Evolutionary conservation across 2,329 filamentous ascomycete species (phyloP), one percentile per base, ranked within the genome.

Genomic region (Penicillium janthinellum): DNA sequence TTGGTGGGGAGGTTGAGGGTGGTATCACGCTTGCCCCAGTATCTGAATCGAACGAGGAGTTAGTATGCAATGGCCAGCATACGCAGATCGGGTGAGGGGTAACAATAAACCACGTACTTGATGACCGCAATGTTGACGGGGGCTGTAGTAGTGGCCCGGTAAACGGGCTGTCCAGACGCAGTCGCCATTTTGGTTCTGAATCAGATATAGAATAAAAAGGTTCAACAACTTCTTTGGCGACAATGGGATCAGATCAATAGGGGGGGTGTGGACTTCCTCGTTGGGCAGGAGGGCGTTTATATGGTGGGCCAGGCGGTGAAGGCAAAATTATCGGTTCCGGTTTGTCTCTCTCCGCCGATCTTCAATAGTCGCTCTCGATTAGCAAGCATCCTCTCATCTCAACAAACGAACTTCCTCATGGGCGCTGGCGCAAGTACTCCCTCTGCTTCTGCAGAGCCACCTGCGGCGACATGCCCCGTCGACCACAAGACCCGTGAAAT

Each of bases 121-220:
- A 98, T 95, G 59, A 98, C 93, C 67, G 94, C 94, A 75, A 98
- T 98, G 83, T 98, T 98, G 74, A 98, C 94, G 14, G 94, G 95
- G 42, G 95, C 95, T 65, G 93, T 98, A 60, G 95, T 97, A 82
- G 91, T 97, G 69, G 95, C 91, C 71, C 92, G 90, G 82, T 96
- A 93, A 71, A 98, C 85, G 41, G 79, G 77, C 45, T 71, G 70
- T 56, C 77, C 74, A 42, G 78, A 66, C 56, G 62, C 47, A 64
- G 66, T 65, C 42, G 72, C 70, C 75, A 78, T 78, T 54, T 35
- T 70, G n/a, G 8, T 17, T 55, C 47, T 39, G 25, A 39, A 50
- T 57, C 12, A 50, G 54, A 28, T 37, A 8, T 22, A 35, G 50
- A 38, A 58, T 38, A 50, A 49, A 57, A 22, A 42, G 47, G 45